Evolutionary conservation across 2,329 filamentous ascomycete genomes (phyloP).

Genomic region (Herpotrichia juniperi): DNA sequence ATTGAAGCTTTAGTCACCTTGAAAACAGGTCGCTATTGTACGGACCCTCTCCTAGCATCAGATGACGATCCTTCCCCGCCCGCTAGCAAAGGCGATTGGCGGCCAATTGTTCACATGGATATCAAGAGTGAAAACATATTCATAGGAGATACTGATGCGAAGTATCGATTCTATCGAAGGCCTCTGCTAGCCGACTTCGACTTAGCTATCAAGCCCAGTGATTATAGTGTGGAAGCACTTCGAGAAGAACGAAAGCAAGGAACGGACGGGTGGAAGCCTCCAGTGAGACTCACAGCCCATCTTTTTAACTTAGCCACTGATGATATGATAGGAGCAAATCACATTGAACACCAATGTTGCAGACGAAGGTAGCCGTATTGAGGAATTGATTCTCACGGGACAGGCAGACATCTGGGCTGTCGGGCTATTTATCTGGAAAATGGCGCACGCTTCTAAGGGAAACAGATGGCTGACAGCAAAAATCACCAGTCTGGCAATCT

Average conservation of each 20-base stretch:
- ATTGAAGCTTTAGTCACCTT: neutral
- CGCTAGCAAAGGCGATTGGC: neutral
- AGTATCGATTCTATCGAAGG: neutral
- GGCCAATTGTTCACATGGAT: constrained; percentile 2
- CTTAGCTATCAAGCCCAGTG: neutral
- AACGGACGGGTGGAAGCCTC: neutral
- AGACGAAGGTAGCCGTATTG: too few species aligned
- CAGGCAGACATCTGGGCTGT: neutral
- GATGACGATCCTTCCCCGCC: neutral
- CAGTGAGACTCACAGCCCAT: neutral
- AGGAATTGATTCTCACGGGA: neutral
- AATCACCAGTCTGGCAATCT: too few species aligned
- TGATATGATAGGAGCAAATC: neutral
- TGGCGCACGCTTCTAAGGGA: neutral
- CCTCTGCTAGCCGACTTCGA: constrained; percentile 7
- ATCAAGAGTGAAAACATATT: constrained; percentile 4
- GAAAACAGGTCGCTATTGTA: neutral
- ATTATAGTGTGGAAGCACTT: neutral
- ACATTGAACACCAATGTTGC: too few species aligned
- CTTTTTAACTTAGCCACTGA: neutral
- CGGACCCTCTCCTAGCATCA: neutral
- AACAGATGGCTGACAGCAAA: too few species aligned
- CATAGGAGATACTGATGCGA: neutral
- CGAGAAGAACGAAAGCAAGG: neutral
- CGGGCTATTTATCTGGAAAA: neutral